Conservation (phyloP, 2,329 filamentous ascomycete genomes). For the Cladorrhinum sp. region DNA sequence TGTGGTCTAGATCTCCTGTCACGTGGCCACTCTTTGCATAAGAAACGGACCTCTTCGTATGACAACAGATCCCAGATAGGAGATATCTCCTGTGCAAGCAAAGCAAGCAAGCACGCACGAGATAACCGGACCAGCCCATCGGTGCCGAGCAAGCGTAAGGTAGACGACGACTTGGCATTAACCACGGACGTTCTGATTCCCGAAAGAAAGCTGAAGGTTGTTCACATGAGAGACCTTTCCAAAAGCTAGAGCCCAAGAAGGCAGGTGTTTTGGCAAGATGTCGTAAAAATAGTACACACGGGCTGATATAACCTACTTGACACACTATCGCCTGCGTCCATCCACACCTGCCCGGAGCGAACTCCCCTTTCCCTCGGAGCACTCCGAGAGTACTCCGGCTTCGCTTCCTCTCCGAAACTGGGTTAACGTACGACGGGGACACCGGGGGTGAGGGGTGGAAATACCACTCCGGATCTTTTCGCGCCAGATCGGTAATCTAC, state of each 20-base stretch:
- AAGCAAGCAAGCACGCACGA: slow-evolving; percentile 8
- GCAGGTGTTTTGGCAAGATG: too few relatives aligned
- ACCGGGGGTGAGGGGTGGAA: neutral
- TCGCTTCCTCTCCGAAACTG: neutral
- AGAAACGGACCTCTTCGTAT: neutral
- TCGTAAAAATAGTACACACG: neutral
- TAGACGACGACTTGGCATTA: neutral
- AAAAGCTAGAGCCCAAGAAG: neutral
- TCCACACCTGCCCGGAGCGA: neutral
- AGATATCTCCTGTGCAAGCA: neutral
- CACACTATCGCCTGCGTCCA: neutral
- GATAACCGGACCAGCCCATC: slow-evolving; percentile 3
- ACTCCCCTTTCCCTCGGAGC: neutral
- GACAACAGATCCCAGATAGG: neutral
- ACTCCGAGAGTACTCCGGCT: neutral
- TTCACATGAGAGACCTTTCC: neutral
- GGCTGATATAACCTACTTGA: neutral
- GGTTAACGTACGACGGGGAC: neutral
- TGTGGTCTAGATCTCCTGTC: neutral
- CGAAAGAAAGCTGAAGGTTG: neutral
- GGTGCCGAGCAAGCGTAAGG: slow-evolving; percentile 6
- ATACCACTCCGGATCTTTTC: neutral
- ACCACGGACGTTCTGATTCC: neutral
- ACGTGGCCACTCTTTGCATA: neutral
- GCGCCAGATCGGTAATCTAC: slow-evolving; percentile 1